Evolutionary conservation across 352 stramenopile genomes (phyloP), one percentile per base, ranked within the genome.

Genomic region (Thalassiosira livingstoniorum): DNA sequence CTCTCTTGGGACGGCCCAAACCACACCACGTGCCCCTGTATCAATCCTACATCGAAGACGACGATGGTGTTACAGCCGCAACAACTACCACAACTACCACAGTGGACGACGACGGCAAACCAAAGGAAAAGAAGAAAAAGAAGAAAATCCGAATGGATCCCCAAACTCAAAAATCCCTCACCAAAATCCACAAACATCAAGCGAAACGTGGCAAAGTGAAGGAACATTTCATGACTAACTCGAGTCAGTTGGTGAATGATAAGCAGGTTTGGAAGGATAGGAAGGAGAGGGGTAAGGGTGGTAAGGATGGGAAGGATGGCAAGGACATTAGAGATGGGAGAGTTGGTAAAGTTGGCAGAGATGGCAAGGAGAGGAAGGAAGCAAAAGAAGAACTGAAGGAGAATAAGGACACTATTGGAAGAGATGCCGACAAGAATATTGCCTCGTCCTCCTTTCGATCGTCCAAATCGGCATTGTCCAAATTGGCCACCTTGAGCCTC

Each of bases 231-330:
- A 79, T 86, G 72, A 82, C 23, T 29, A 73, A n/a, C 2, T 64
- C 37, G 5, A 81, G 69, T 75, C 80, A 87, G 47, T 68, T 87
- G 34, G 76, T 75, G 51, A 78, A 84, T 78, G 80, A 87, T 66
- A 77, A 75, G 37, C 43, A 65, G 27, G 42, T 62, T 7, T 63
- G 34, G 53, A 83, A 84, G 37, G 75, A 80, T 61, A 42, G 68
- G 2, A 31, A 58, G 23, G 25, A 68, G 51, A 53, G 34, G 37
- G 31, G 55, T 1, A 13, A 31, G n/a, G 23, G 45, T 45, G n/a
- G n/a, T n/a, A n/a, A n/a, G n/a, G 29, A n/a, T 75, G 31, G 37
- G 45, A 47, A 3, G 47, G 13, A n/a, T 31, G 18, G 29, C 21
- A 35, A 23, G 4, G 4, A 58, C n/a, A n/a, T n/a, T n/a, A n/a